A percentile compares a stretch with the other conserved stretches of the same genome.
These are phyloP conservation scores for Vigna trinervia DNA, from an alignment of 306 rosid genomes.

Conservation along the genomic window DNA sequence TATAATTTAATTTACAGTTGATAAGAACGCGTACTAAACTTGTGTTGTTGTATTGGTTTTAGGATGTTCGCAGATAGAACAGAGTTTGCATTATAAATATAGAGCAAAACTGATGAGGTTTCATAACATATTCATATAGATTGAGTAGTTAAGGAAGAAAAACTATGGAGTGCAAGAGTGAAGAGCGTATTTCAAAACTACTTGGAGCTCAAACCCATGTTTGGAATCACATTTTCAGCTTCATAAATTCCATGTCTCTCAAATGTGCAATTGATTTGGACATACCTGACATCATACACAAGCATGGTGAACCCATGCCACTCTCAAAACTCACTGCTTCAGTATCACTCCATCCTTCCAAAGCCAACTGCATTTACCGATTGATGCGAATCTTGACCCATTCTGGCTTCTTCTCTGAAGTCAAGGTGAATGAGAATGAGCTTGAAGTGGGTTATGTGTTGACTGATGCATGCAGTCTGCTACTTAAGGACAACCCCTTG, in stretches of 20 bases:
- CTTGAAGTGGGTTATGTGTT: background rate
- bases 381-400: slow-evolving; percentile 11
- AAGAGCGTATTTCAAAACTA: background rate
- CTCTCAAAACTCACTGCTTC: background rate
- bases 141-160: background rate
- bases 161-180: background rate
- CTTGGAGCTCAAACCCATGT: slow-evolving; percentile 16
- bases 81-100: background rate
- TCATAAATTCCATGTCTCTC: slow-evolving; percentile 11
- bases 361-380: background rate
- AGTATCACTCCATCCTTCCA: background rate
- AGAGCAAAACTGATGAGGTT: background rate
- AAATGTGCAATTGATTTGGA: slow-evolving; percentile 12
- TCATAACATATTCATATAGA: background rate
- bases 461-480: background rate
- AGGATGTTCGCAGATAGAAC: background rate
- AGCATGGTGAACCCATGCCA: slow-evolving; percentile 3
- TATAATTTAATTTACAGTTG: background rate
- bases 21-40: background rate
- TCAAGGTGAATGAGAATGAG: background rate
- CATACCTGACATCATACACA: slow-evolving; percentile 8
- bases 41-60: no score
- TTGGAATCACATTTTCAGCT: background rate
- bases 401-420: slow-evolving; percentile 11
- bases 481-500: background rate